These are phyloP conservation scores for Bacidia rubella DNA, from an alignment of 495 filamentous ascomycete genomes.

Conservation along the genomic window DNA sequence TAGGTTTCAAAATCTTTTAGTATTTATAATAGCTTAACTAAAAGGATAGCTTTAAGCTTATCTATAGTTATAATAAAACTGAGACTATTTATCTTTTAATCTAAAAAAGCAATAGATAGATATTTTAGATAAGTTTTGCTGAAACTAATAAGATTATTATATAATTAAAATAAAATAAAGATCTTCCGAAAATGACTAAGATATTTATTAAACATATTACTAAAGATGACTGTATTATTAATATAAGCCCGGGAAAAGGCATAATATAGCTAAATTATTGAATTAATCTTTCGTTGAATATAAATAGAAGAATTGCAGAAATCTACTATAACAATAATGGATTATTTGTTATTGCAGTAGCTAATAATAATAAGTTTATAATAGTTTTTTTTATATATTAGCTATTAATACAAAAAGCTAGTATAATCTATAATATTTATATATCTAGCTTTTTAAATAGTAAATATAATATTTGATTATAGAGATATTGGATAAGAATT, in stretches of 20 bases:
- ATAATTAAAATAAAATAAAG: background rate
- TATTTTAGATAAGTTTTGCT: slow-evolving; percentile 3
- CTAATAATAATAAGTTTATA: slow-evolving; percentile 7
- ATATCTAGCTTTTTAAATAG: slow-evolving; percentile 3
- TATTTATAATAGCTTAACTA: background rate
- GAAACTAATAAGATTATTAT: background rate
- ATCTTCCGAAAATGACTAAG: background rate
- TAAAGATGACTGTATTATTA: slow-evolving; percentile 6
- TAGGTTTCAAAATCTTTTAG: background rate
- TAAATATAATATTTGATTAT: slow-evolving; percentile 6
- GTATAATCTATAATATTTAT: slow-evolving; percentile 4
- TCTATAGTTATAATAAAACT: background rate
- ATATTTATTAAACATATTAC: background rate
- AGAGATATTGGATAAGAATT: slow-evolving; percentile 4
- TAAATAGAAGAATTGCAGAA: slow-evolving; percentile 1
- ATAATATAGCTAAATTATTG: background rate
- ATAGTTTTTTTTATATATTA: background rate
- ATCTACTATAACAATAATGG: slow-evolving; percentile 3
- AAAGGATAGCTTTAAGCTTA: background rate
- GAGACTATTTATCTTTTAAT: slow-evolving; percentile 3
- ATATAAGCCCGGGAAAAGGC: slow-evolving; percentile 1
- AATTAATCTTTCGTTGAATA: slow-evolving; percentile 4
- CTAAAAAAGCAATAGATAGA: background rate
- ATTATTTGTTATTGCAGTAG: background rate
- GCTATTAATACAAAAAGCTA: slow-evolving; percentile 8